A percentile compares a stretch with the other conserved stretches of the same genome.
These are phyloP conservation scores for Leccinum imitatum DNA, from an alignment of 768 basidiomycete species.

Conservation along the genomic window DNA sequence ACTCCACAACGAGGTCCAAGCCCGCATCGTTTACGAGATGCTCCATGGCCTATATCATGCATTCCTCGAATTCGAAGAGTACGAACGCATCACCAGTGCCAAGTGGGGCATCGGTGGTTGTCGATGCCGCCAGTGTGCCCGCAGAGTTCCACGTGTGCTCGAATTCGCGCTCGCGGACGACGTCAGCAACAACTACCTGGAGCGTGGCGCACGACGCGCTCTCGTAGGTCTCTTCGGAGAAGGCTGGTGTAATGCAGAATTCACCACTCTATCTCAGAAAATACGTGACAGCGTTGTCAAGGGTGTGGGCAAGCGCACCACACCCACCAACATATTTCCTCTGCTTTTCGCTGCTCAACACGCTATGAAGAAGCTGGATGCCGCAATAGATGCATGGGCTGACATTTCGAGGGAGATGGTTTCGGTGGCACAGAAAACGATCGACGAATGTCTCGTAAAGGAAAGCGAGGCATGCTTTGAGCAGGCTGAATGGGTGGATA, in stretches of 20 bases:
- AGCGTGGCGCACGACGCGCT: slow-evolving; percentile 69
- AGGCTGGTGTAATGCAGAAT: slow-evolving; percentile 84
- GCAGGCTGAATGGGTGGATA: slow-evolving; percentile 66
- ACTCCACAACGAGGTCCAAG: slow-evolving; percentile 78
- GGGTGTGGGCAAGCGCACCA: slow-evolving; percentile 69
- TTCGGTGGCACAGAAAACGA: slow-evolving; percentile 52
- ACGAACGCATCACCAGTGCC: slow-evolving; percentile 69
- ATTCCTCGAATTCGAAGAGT: slow-evolving; percentile 75
- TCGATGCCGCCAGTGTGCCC: slow-evolving; percentile 78
- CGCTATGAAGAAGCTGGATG: slow-evolving; percentile 53
- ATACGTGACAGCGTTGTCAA: slow-evolving; percentile 68
- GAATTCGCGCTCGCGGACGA: slow-evolving; percentile 79
- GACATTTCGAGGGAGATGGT: slow-evolving; percentile 58
- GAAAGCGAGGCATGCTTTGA: slow-evolving; percentile 67
- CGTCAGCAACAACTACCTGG: slow-evolving; percentile 69
- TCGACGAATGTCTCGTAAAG: slow-evolving; percentile 61
- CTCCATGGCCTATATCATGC: slow-evolving; percentile 88
- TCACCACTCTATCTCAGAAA: slow-evolving; percentile 66
- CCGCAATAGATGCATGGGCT: slow-evolving; percentile 54
- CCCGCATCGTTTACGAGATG: slow-evolving; percentile 84
- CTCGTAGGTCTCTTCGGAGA: slow-evolving; percentile 85
- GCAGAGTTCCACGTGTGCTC: slow-evolving; percentile 78
- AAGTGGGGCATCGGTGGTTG: slow-evolving; percentile 86
- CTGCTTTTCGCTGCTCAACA: slow-evolving; percentile 67
- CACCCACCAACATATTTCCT: slow-evolving; percentile 63